phyloP scores from a whole-genome alignment of 768 basidiomycete species.

The Hirschioporus abietinus region DNA sequence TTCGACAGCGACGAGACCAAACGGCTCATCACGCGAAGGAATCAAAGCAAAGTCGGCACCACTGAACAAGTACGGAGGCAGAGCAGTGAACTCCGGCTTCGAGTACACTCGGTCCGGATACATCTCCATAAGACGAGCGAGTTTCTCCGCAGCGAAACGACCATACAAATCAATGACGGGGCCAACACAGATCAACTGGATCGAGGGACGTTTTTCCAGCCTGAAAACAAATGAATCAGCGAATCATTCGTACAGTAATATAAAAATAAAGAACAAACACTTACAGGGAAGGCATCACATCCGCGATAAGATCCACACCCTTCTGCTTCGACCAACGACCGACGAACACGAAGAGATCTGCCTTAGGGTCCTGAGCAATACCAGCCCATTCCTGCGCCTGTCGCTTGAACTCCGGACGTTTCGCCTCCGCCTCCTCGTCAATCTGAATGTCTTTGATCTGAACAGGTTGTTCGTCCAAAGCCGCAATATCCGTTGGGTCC shows the following conservation, averaged over 20 bases:
- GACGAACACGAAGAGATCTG: conserved; percentile 93
- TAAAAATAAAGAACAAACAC: conserved; percentile 24
- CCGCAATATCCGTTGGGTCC: conserved; percentile 91
- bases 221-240: conserved; percentile 32
- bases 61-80: conserved; percentile 90
- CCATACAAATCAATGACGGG: conserved; percentile 96
- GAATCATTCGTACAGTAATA: conserved; percentile 2
- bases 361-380: conserved; percentile 84
- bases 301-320: conserved; percentile 95
- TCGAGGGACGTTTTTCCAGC: conserved; percentile 77
- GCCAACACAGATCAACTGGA: conserved; percentile 86
- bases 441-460: conserved; percentile 68
- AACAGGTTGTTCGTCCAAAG: conserved; percentile 75
- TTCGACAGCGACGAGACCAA: conserved; percentile 93
- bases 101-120: conserved; percentile 92
- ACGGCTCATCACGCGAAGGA: conserved; percentile 94
- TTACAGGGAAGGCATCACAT: conserved; percentile 86
- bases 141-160: conserved; percentile 91
- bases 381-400: conserved; percentile 96
- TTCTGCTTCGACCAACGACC: conserved; percentile 99
- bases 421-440: conserved; percentile 79
- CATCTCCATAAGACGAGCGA: conserved; percentile 89
- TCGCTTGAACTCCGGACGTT: conserved; percentile 84
- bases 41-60: conserved; percentile 95
- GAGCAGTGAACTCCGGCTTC: conserved; percentile 94